These are phyloP conservation scores for Emericellopsis atlantica DNA, from an alignment of 2,329 filamentous ascomycete species.

Conservation along the genomic window DNA sequence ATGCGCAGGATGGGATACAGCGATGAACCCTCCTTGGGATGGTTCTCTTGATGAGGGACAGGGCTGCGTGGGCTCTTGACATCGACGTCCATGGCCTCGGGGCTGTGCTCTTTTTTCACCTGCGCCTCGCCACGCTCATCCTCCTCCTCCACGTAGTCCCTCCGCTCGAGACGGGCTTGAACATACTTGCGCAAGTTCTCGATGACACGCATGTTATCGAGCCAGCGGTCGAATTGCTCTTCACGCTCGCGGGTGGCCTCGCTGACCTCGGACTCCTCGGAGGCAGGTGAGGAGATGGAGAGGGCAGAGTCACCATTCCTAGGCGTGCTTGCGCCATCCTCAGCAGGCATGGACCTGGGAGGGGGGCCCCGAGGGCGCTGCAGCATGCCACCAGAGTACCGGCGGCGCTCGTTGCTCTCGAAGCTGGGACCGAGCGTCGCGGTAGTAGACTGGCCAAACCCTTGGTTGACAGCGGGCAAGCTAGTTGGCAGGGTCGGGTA, in stretches of 20 bases:
- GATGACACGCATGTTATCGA: slow-evolving; percentile 53
- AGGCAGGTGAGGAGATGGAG: slow-evolving; percentile 39
- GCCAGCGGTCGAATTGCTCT: slow-evolving; percentile 51
- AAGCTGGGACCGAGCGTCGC: slow-evolving; percentile 60
- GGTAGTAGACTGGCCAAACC: slow-evolving; percentile 57
- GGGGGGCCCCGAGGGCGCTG: slow-evolving; percentile 40
- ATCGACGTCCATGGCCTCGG: slow-evolving; percentile 24
- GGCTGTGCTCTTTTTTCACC: slow-evolving; percentile 4
- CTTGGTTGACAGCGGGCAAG: slow-evolving; percentile 51
- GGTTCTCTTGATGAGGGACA: slow-evolving; percentile 5
- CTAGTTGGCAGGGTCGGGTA: slow-evolving; percentile 55
- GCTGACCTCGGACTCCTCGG: slow-evolving; percentile 39
- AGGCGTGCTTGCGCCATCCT: slow-evolving; percentile 26
- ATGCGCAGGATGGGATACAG: slow-evolving; percentile 27
- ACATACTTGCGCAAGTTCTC: slow-evolving; percentile 49
- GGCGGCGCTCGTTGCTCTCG: slow-evolving; percentile 48
- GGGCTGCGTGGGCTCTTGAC: slow-evolving; percentile 15
- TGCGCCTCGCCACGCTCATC: slow-evolving; percentile 5
- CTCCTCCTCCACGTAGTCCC: slow-evolving; percentile 34
- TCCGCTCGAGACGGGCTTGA: slow-evolving; percentile 39
- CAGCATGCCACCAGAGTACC: slow-evolving; percentile 55
- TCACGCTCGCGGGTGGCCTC: slow-evolving; percentile 42
- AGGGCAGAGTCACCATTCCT: slow-evolving; percentile 27
- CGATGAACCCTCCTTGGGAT: slow-evolving; percentile 17
- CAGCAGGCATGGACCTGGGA: slow-evolving; percentile 16